phyloP scores from a whole-genome alignment of 768 basidiomycete genomes.

The Asterophora lycoperdoides region DNA sequence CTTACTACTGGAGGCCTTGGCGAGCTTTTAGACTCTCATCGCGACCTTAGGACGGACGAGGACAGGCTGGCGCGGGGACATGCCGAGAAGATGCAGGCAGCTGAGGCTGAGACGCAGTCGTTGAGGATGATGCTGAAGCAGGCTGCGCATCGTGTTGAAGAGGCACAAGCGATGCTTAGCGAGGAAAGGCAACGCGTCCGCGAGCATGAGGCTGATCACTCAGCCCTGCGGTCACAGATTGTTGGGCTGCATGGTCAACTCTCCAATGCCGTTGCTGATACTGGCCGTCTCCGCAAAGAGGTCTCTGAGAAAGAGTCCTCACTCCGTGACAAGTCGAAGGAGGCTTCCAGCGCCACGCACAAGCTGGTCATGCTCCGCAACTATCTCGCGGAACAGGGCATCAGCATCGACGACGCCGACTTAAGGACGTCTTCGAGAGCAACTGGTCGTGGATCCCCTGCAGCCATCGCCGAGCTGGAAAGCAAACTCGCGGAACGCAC shows the following conservation, averaged over 20 bases:
- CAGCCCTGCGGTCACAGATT: constrained; percentile 66
- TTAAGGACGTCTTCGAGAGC: constrained; percentile 40
- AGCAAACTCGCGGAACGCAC: constrained; percentile 68
- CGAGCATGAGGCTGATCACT: constrained; percentile 62
- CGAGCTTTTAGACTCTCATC: constrained; percentile 83
- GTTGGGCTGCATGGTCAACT: constrained; percentile 71
- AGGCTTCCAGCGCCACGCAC: constrained; percentile 64
- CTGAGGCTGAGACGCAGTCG: constrained; percentile 74
- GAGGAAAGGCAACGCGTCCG: constrained; percentile 64
- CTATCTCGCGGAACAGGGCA: constrained; percentile 85
- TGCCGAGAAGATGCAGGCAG: constrained; percentile 73
- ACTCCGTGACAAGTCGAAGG: constrained; percentile 58
- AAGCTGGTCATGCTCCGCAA: constrained; percentile 78
- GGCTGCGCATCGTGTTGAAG: constrained; percentile 64
- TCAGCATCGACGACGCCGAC: constrained; percentile 73
- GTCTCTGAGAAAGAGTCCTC: constrained; percentile 61
- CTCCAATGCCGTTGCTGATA: constrained; percentile 62
- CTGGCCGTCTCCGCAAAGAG: constrained; percentile 67
- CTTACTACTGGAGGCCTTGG: constrained; percentile 84
- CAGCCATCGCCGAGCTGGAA: constrained; percentile 68
- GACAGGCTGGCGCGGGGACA: constrained; percentile 72
- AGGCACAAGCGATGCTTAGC: constrained; percentile 56
- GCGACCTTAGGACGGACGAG: constrained; percentile 80
- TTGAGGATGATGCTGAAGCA: constrained; percentile 81
- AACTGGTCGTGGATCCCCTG: constrained; percentile 36